phyloP scores from a whole-genome alignment of 2,329 filamentous ascomycete genomes.

The Curvularia spicifera region DNA sequence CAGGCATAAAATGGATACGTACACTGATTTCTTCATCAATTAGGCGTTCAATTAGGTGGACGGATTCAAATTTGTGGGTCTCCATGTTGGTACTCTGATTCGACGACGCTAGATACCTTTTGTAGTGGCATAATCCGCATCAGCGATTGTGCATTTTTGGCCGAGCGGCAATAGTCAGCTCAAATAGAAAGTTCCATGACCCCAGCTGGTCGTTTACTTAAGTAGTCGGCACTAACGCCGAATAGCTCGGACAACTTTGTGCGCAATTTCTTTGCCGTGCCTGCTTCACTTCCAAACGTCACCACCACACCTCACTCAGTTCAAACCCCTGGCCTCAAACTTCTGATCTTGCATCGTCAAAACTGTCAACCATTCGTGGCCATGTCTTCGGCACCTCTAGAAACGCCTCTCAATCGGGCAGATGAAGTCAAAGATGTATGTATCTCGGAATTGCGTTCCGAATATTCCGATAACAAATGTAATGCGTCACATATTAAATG shows the following conservation, averaged over 20 bases:
- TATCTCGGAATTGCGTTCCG: constrained; percentile 15
- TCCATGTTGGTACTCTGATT: constrained; percentile 28
- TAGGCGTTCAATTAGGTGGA: constrained; percentile 25
- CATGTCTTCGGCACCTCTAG: constrained; percentile 13
- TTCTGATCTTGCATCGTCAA: neutral
- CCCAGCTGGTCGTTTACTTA: constrained; percentile 14
- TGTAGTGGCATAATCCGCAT: constrained; percentile 12
- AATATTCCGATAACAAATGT: constrained; percentile 13
- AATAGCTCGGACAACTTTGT: constrained; percentile 7
- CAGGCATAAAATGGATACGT: constrained; percentile 21
- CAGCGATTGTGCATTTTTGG: constrained; percentile 10
- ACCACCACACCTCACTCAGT: neutral
- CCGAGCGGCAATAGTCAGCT: constrained; percentile 1
- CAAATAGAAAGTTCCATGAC: constrained; percentile 17
- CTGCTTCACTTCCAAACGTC: constrained; percentile 1
- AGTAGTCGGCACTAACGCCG: constrained; percentile 17
- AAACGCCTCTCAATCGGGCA: constrained; percentile 40
- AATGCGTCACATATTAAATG: neutral
- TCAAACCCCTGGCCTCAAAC: neutral
- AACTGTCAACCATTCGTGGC: neutral
- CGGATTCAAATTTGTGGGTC: constrained; percentile 10
- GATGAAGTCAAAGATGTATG: constrained; percentile 50
- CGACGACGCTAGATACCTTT: constrained; percentile 41
- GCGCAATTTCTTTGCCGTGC: constrained; percentile 5
- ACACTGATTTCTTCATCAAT: constrained; percentile 16